These are phyloP conservation scores for Tulasnella sp. DNA, from an alignment of 768 basidiomycete genomes.

Conservation along the genomic window DNA sequence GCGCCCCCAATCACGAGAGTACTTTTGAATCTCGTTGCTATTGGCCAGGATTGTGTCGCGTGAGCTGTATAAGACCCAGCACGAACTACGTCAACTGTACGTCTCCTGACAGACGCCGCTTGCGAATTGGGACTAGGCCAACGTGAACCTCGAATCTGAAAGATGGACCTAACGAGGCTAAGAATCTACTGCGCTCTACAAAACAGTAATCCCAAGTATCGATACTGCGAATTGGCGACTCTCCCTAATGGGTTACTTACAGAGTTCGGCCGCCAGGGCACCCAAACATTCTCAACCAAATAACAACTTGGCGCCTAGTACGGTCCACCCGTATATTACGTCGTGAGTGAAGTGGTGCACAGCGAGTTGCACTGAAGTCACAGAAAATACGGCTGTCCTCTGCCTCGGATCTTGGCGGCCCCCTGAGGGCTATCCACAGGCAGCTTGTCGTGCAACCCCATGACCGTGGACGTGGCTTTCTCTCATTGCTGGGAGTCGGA, in stretches of 20 bases:
- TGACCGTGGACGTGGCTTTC: background rate
- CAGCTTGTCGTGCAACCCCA: background rate
- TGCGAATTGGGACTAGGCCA: no score
- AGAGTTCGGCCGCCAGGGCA: no score
- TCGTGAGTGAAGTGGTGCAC: background rate
- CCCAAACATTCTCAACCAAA: background rate
- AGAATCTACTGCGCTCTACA: no score
- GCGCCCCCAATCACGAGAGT: no score
- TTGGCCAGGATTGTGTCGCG: background rate
- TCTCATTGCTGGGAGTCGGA: background rate
- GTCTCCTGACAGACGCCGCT: background rate
- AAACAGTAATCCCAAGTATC: no score
- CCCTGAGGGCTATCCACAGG: background rate
- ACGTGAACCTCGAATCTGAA: no score
- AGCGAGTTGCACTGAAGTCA: background rate
- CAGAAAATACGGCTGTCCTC: background rate
- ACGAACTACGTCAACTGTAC: background rate
- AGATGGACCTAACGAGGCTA: no score
- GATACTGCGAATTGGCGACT: no score
- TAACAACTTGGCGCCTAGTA: no score
- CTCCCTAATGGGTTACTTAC: no score
- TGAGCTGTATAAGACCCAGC: background rate
- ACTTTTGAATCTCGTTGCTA: no score
- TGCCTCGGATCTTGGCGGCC: background rate
- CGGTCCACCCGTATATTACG: background rate